These are phyloP conservation scores for Aureobasidium sp. DNA, from an alignment of 2,329 filamentous ascomycete species.

Conservation along the genomic window DNA sequence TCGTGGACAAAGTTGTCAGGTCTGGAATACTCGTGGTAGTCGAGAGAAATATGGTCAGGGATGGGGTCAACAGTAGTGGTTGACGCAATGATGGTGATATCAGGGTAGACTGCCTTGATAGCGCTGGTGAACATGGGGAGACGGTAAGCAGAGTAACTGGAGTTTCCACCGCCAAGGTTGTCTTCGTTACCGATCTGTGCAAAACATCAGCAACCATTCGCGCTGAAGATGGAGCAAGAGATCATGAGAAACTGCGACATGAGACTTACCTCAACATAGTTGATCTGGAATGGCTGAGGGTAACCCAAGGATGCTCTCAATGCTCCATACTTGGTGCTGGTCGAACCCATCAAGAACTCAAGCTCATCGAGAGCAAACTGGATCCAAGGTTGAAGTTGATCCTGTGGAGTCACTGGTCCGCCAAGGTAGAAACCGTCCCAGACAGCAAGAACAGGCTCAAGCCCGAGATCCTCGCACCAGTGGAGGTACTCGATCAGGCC, in stretches of 20 bases:
- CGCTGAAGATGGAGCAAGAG: background rate
- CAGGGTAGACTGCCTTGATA: slow-evolving; percentile 47
- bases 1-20: slow-evolving; percentile 20
- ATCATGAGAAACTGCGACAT: background rate
- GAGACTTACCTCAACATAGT: slow-evolving; percentile 45
- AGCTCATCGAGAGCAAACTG: slow-evolving; percentile 55
- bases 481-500: slow-evolving; percentile 53
- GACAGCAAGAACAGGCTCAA: slow-evolving; percentile 49
- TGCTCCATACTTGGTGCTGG: slow-evolving; percentile 47
- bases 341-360: slow-evolving; percentile 52
- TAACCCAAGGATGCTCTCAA: slow-evolving; percentile 52
- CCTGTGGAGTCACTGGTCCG: slow-evolving; percentile 37
- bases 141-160: slow-evolving; percentile 37
- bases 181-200: slow-evolving; percentile 56
- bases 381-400: slow-evolving; percentile 47
- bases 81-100: slow-evolving; percentile 49
- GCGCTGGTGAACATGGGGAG: slow-evolving; percentile 53
- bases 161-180: slow-evolving; percentile 41
- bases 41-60: slow-evolving; percentile 18
- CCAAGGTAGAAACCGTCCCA: slow-evolving; percentile 50
- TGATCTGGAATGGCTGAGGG: slow-evolving; percentile 51
- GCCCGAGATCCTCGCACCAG: slow-evolving; percentile 47
- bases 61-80: slow-evolving; percentile 24
- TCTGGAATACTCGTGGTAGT: slow-evolving; percentile 27
- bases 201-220: background rate